phyloP scores from a whole-genome alignment of 164 flowering plant genomes.

The Hamamelis virginiana region DNA sequence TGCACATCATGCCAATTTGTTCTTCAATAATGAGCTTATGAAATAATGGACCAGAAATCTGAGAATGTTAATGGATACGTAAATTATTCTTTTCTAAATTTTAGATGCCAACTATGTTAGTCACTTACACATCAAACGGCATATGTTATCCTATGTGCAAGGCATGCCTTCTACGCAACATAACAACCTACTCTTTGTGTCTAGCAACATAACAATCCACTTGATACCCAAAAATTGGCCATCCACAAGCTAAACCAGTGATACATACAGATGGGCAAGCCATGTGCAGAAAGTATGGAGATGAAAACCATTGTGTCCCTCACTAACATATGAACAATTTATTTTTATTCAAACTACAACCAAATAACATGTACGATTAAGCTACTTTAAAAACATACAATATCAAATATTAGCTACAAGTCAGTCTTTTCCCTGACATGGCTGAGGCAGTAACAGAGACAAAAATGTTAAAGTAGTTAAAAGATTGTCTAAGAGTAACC shows the following conservation, averaged over 20 bases:
- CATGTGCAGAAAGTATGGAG: background rate
- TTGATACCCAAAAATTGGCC: background rate
- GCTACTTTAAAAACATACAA: background rate
- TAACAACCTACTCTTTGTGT: background rate
- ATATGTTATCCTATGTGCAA: background rate
- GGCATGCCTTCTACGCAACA: too few species aligned
- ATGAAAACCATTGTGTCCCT: background rate
- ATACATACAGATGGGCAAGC: background rate
- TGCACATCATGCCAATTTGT: background rate
- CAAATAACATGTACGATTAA: background rate
- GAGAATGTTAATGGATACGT: too few species aligned
- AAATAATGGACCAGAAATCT: background rate
- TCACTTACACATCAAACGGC: background rate
- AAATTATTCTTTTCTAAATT: too few species aligned
- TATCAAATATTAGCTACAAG: background rate
- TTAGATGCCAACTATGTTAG: too few species aligned
- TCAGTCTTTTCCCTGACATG: background rate
- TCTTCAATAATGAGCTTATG: background rate
- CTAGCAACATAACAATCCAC: background rate
- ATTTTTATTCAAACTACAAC: background rate
- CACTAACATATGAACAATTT: background rate
- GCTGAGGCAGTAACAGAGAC: background rate
- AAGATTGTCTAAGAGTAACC: constrained; percentile 37
- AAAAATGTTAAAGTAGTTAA: background rate
- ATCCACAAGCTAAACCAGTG: background rate